Conservation (phyloP, 2,329 filamentous ascomycete species). For the Chalaropsis thielavioides region DNA sequence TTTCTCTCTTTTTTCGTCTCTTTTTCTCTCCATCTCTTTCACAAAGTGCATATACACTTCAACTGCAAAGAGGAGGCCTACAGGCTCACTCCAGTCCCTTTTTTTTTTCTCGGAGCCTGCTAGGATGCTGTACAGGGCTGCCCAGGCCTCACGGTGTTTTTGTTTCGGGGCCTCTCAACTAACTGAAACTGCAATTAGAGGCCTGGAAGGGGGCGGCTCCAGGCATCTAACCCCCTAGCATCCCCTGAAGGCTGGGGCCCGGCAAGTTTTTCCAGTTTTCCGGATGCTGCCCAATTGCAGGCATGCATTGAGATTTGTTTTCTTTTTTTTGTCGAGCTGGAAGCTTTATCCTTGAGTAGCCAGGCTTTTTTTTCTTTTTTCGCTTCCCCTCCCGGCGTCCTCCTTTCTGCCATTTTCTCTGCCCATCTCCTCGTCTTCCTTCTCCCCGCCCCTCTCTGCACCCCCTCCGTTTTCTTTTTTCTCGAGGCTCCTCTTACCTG, state of each 20-base stretch:
- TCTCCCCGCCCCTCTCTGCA: background rate
- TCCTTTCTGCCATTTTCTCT: background rate
- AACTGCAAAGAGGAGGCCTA: no score
- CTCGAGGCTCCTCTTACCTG: background rate
- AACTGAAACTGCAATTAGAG: conserved; percentile 5
- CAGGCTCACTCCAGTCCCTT: no score
- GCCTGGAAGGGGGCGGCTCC: conserved; percentile 1
- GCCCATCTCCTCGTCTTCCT: background rate
- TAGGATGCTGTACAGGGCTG: no score
- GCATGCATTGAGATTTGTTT: background rate
- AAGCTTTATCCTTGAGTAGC: conserved; percentile 3
- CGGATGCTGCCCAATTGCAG: conserved; percentile 3
- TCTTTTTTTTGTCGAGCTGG: background rate
- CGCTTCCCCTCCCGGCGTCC: background rate
- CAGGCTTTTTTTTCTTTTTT: background rate
- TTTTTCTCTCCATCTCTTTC: no score
- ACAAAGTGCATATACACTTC: no score
- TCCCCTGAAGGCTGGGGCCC: background rate
- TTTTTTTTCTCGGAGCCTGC: no score
- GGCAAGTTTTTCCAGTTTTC: conserved; percentile 4
- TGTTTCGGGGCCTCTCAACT: background rate
- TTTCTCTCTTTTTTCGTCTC: no score
- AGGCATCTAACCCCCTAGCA: background rate
- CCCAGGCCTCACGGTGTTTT: background rate
- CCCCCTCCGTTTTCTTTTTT: background rate